Percentiles rank a stretch among this genome's conserved stretches.
Conservation (phyloP, 768 basidiomycete species). For the Calocera cornea region DNA sequence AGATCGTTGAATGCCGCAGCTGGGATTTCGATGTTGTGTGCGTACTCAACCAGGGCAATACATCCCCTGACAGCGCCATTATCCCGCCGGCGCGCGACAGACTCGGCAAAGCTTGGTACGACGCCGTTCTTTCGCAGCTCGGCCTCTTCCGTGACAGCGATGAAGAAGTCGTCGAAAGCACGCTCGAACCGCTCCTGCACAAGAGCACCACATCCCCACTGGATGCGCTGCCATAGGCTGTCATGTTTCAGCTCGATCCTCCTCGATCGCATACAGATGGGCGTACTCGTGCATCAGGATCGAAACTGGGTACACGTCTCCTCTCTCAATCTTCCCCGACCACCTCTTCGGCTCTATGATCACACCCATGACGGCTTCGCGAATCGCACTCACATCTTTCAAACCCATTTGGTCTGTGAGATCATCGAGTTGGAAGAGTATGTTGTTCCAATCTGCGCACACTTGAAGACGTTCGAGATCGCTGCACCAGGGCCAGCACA, state of each 20-base stretch:
- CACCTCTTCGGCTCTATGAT: slow-evolving; percentile 50
- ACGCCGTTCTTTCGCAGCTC: background rate
- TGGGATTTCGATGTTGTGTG: background rate
- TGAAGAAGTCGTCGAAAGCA: slow-evolving; percentile 67
- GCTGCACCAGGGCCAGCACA: slow-evolving; percentile 47
- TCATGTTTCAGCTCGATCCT: slow-evolving; percentile 8
- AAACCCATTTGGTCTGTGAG: slow-evolving; percentile 68
- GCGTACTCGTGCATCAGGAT: slow-evolving; percentile 44
- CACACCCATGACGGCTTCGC: slow-evolving; percentile 55
- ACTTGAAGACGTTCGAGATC: slow-evolving; percentile 47
- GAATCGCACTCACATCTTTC: slow-evolving; percentile 24
- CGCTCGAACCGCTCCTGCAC: slow-evolving; percentile 62
- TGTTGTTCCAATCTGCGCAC: slow-evolving; percentile 64
- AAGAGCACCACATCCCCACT: slow-evolving; percentile 46
- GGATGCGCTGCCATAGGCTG: slow-evolving; percentile 59
- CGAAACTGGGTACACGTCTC: slow-evolving; percentile 36
- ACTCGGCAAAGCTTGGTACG: background rate
- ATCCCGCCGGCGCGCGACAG: background rate
- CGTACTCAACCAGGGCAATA: background rate
- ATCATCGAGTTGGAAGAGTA: slow-evolving; percentile 67
- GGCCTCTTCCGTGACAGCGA: slow-evolving; percentile 54
- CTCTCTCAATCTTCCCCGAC: slow-evolving; percentile 41
- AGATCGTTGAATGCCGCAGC: background rate
- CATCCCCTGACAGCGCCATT: background rate
- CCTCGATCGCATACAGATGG: too few species aligned